These are phyloP conservation scores for Samsoniella hepiali DNA, from an alignment of 2,329 filamentous ascomycete species.

Conservation along the genomic window DNA sequence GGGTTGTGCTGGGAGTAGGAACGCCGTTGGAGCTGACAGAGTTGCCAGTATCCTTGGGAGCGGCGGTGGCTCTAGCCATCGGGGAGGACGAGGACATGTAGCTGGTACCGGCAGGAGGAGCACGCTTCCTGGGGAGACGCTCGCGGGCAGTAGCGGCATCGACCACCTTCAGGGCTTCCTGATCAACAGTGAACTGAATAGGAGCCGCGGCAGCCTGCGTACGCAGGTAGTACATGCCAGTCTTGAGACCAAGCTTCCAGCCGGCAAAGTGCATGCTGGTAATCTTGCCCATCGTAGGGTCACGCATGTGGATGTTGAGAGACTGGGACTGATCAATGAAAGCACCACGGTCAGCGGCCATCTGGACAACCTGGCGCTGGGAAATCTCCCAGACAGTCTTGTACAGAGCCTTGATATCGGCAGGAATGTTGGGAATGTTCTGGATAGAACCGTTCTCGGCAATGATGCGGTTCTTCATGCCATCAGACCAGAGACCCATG, in stretches of 20 bases:
- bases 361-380: conserved; percentile 91
- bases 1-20: conserved; percentile 66
- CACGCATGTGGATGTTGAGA: conserved; percentile 99
- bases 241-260: conserved; percentile 99
- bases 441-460: conserved; percentile 93
- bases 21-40: conserved; percentile 53
- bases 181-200: conserved; percentile 98
- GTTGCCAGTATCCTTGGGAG: conserved; percentile 38
- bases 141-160: conserved; percentile 75
- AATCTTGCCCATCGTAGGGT: conserved; percentile 99
- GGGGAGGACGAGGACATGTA: conserved; percentile 58
- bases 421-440: conserved; percentile 93
- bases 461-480: conserved; percentile 99
- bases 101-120: conserved; percentile 51
- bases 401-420: conserved; percentile 94
- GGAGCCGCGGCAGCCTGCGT: conserved; percentile 95
- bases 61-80: conserved; percentile 64
- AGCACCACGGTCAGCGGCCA: conserved; percentile 96
- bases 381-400: conserved; percentile 99
- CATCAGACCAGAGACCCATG: conserved; percentile 96
- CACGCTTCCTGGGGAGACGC: conserved; percentile 66
- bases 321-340: conserved; percentile 99
- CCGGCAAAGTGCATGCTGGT: conserved; percentile 99
- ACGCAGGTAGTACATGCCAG: conserved; percentile 99
- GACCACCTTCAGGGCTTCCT: conserved; percentile 84